These are phyloP conservation scores for Xenosphaeropsis pyriputrescens DNA, from an alignment of 2,329 filamentous ascomycete species.

Conservation along the genomic window DNA sequence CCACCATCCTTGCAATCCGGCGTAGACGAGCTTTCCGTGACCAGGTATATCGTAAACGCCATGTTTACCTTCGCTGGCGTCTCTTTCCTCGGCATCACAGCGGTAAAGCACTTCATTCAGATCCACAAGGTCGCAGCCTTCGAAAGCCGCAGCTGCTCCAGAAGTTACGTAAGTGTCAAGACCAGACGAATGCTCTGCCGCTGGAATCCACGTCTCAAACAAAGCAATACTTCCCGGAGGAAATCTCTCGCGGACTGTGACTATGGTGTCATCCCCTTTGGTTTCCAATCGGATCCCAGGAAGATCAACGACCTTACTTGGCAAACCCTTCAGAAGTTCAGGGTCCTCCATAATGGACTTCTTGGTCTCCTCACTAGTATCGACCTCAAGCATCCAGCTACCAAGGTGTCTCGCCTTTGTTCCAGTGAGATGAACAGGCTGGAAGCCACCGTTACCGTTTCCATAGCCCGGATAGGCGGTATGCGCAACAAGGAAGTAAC, in stretches of 20 bases:
- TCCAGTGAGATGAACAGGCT: conserved; percentile 64
- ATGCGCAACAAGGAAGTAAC: conserved; percentile 90
- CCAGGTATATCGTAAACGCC: conserved; percentile 83
- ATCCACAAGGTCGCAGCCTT: conserved; percentile 59
- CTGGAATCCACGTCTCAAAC: conserved; percentile 92
- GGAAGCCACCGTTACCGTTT: conserved; percentile 68
- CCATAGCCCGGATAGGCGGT: conserved; percentile 90
- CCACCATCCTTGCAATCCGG: conserved; percentile 98
- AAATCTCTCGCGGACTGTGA: conserved; percentile 70
- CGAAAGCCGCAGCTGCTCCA: conserved; percentile 67
- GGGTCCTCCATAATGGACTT: conserved; percentile 53
- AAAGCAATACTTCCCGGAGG: conserved; percentile 88
- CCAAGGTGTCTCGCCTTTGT: conserved; percentile 78
- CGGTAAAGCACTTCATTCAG: conserved; percentile 87
- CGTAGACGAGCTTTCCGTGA: conserved; percentile 77
- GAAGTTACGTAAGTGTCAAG: conserved; percentile 78
- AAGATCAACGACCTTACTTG: conserved; percentile 63
- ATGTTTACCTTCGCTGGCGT: conserved; percentile 63
- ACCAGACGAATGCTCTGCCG: conserved; percentile 68
- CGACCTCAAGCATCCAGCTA: conserved; percentile 84
- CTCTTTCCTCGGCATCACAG: conserved; percentile 77
- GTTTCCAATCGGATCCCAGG: conserved; percentile 59
- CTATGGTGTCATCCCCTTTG: conserved; percentile 60
- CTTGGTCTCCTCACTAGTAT: conserved; percentile 57
- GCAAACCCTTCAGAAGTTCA: conserved; percentile 63